Conservation (phyloP, 805 yeast species). For the Zygoascus tannicola region DNA sequence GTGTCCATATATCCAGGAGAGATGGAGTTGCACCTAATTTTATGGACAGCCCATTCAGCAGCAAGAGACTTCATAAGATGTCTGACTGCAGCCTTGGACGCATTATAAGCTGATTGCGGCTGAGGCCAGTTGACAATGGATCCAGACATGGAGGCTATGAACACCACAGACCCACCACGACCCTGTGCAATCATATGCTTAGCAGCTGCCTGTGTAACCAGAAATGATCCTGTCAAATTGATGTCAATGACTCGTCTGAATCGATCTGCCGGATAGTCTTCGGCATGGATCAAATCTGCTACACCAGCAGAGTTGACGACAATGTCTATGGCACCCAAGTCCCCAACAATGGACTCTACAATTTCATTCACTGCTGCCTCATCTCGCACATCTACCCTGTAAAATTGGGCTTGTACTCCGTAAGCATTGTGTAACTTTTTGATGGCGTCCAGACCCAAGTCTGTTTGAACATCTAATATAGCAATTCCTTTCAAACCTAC, state of each 20-base stretch:
- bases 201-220: slow-evolving; percentile 58
- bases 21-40: slow-evolving; percentile 57
- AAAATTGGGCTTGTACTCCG: slow-evolving; percentile 52
- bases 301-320: slow-evolving; percentile 60
- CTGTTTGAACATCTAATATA: slow-evolving; percentile 47
- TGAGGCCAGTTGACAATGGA: slow-evolving; percentile 66
- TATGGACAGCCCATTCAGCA: slow-evolving; percentile 64
- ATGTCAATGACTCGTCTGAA: slow-evolving; percentile 57
- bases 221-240: slow-evolving; percentile 57
- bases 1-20: slow-evolving; percentile 66
- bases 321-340: slow-evolving; percentile 47
- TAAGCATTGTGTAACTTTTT: slow-evolving; percentile 40
- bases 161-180: slow-evolving; percentile 48
- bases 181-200: slow-evolving; percentile 53
- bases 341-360: slow-evolving; percentile 42
- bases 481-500: slow-evolving; percentile 46
- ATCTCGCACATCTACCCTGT: slow-evolving; percentile 56
- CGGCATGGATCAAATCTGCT: slow-evolving; percentile 60
- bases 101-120: slow-evolving; percentile 62
- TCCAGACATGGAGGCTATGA: slow-evolving; percentile 65
- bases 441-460: slow-evolving; percentile 55
- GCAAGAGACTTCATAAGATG: slow-evolving; percentile 61
- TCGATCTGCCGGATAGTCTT: slow-evolving; percentile 54
- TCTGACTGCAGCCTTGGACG: slow-evolving; percentile 63
- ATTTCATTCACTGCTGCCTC: slow-evolving; percentile 39